phyloP scores from a whole-genome alignment of 1,284 basidiomycete genomes.

The Ceratobasidium papillatum region DNA sequence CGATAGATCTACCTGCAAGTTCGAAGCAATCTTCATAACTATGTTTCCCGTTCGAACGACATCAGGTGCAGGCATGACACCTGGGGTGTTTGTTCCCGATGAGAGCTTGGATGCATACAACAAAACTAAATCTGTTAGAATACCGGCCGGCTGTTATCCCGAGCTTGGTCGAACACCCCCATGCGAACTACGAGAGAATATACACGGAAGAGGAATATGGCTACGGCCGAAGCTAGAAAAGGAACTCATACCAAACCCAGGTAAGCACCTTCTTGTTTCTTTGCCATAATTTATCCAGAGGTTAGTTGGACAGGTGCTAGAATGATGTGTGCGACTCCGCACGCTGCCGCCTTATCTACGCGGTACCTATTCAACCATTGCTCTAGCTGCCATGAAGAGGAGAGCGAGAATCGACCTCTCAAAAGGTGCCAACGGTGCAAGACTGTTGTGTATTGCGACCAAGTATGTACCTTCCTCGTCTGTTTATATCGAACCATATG shows the following conservation, averaged over 20 bases:
- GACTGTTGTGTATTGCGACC: conserved; percentile 74
- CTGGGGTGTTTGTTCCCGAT: background rate
- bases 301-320: conserved; percentile 6
- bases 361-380: conserved; percentile 68
- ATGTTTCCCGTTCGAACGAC: conserved; percentile 25
- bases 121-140: conserved; percentile 6
- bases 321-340: conserved; percentile 55
- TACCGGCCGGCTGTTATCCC: conserved; percentile 19
- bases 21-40: background rate
- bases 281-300: background rate
- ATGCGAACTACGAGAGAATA: conserved; percentile 19
- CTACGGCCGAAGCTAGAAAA: background rate
- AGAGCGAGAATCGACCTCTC: conserved; percentile 53
- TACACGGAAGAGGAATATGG: conserved; percentile 27
- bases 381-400: conserved; percentile 64
- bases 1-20: background rate
- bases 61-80: background rate
- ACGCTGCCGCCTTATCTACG: conserved; percentile 73
- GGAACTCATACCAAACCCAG: background rate
- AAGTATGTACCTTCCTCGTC: conserved; percentile 56
- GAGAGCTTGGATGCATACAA: conserved; percentile 13
- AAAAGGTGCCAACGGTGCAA: conserved; percentile 78
- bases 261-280: background rate
- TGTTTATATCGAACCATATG: background rate
- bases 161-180: conserved; percentile 15